A percentile compares a stretch with the other conserved stretches of the same genome.
These are phyloP conservation scores for Hyaloscypha finlandica DNA, from an alignment of 495 filamentous ascomycete genomes.

Conservation along the genomic window DNA sequence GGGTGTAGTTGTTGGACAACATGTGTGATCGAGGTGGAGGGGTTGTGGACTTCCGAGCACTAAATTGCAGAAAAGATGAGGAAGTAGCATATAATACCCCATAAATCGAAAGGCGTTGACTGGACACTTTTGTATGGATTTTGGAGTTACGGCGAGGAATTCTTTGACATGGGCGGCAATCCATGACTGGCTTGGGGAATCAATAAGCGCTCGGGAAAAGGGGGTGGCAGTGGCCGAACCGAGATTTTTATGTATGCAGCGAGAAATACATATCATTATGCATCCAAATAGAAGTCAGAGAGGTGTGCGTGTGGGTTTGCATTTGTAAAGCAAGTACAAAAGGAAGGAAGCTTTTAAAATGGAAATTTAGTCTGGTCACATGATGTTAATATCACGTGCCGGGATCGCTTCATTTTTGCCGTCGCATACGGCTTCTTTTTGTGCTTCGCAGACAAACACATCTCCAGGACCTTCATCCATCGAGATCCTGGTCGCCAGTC, in stretches of 20 bases:
- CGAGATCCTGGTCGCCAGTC: background rate
- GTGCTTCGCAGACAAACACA: constrained; percentile 2
- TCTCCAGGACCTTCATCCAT: constrained; percentile 12
- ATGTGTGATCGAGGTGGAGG: background rate
- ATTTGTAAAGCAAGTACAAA: background rate
- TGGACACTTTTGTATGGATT: background rate
- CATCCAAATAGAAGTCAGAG: background rate
- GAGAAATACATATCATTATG: background rate
- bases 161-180: too few relatives aligned
- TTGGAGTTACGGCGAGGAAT: too few relatives aligned
- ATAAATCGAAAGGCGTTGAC: background rate
- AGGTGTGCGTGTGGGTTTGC: background rate
- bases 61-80: background rate
- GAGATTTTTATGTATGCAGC: background rate
- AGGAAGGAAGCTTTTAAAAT: background rate
- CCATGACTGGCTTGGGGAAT: background rate
- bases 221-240: background rate
- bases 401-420: background rate
- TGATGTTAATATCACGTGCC: constrained; percentile 22
- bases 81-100: background rate
- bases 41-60: background rate
- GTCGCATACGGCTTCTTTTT: constrained; percentile 9
- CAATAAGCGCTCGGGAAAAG: background rate
- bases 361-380: constrained; percentile 4
- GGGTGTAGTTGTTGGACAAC: background rate